These are phyloP conservation scores for Phaffia australis DNA, from an alignment of 768 basidiomycete species.

Conservation along the genomic window DNA sequence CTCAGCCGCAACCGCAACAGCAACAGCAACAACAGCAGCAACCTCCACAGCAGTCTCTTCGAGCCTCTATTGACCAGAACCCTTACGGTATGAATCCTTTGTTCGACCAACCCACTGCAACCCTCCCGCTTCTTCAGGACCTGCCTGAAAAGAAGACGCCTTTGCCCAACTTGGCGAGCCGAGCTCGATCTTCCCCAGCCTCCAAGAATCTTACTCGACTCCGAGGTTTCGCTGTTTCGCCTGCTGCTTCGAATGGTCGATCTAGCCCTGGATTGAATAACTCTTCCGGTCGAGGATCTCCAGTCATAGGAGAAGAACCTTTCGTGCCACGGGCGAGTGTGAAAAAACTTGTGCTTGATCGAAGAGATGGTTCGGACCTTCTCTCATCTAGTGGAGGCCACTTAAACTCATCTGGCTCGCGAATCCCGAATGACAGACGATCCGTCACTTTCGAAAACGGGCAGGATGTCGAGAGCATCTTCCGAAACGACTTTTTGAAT, in stretches of 20 bases:
- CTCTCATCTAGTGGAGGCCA: background rate
- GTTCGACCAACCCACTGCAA: slow-evolving; percentile 37
- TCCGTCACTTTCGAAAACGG: slow-evolving; percentile 26
- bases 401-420: slow-evolving; percentile 11
- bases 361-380: slow-evolving; percentile 26
- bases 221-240: slow-evolving; percentile 37
- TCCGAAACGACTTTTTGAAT: slow-evolving; percentile 17
- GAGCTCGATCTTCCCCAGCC: slow-evolving; percentile 32
- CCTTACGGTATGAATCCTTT: slow-evolving; percentile 41
- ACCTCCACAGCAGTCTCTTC: slow-evolving; percentile 25
- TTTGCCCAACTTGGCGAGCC: slow-evolving; percentile 34
- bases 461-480: slow-evolving; percentile 11
- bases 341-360: slow-evolving; percentile 78
- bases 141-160: slow-evolving; percentile 35
- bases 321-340: slow-evolving; percentile 65
- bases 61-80: slow-evolving; percentile 70
- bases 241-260: slow-evolving; percentile 44
- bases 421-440: slow-evolving; percentile 18
- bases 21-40: slow-evolving; percentile 30
- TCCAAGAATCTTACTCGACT: slow-evolving; percentile 29
- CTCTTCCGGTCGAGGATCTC: slow-evolving; percentile 15
- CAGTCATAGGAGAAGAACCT: slow-evolving; percentile 24
- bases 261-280: slow-evolving; percentile 15
- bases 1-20: slow-evolving; percentile 19
- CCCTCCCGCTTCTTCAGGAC: slow-evolving; percentile 22